Conservation (phyloP, 257 asterid genomes). For the Apocynum venetum region DNA sequence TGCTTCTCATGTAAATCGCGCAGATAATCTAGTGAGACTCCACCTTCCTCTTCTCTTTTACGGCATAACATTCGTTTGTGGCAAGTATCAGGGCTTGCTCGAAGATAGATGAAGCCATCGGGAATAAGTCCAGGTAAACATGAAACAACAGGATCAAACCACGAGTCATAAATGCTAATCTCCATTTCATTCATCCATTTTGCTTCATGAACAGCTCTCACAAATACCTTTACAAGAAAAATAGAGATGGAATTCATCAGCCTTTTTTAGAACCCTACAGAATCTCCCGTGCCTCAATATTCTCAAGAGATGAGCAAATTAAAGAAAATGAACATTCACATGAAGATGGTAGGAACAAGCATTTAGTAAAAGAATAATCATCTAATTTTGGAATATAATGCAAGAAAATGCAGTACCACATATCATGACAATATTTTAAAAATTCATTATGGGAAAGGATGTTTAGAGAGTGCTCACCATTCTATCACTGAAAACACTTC, state of each 20-base stretch:
- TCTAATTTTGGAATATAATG: not conserved
- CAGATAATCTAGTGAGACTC: constrained; percentile 79
- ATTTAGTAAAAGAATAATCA: not conserved
- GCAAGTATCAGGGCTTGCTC: constrained; percentile 96
- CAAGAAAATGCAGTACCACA: not conserved
- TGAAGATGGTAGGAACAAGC: not conserved
- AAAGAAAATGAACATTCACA: not conserved
- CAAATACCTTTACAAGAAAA: constrained; percentile 65
- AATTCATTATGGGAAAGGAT: not conserved
- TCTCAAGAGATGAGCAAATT: not conserved
- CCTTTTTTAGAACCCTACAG: not conserved
- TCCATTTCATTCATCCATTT: constrained; percentile 99
- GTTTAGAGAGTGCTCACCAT: constrained; percentile 47
- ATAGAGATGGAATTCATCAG: not conserved
- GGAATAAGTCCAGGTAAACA: constrained; percentile 86
- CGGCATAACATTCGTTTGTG: constrained; percentile 92
- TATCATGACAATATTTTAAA: not conserved
- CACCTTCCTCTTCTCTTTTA: constrained; percentile 86
- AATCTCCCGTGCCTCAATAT: not conserved
- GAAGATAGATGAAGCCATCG: constrained; percentile 88
- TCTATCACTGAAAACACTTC: constrained; percentile 96
- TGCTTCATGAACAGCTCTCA: constrained; percentile 97
- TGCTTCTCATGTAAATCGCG: constrained; percentile 85
- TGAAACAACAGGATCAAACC: constrained; percentile 98
- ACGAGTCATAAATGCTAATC: constrained; percentile 92